Conservation (phyloP, 805 yeast genomes). For the Barnettozyma vustinii region DNA sequence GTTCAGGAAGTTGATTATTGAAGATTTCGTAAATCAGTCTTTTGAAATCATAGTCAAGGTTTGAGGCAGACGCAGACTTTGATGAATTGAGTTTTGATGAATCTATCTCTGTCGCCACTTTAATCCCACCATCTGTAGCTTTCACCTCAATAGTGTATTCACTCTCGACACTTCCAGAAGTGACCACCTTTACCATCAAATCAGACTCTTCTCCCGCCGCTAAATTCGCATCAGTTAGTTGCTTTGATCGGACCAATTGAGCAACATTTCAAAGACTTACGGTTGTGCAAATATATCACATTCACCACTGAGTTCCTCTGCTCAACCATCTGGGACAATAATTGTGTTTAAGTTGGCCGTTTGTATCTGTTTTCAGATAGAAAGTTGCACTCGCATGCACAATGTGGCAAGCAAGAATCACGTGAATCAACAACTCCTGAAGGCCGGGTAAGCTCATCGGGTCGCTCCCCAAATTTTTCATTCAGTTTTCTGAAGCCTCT, state of each 20-base stretch:
- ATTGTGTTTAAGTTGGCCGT: not conserved
- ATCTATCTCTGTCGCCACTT: not conserved
- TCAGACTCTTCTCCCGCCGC: constrained; percentile 12
- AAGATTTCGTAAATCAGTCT: constrained; percentile 4
- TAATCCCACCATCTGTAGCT: constrained; percentile 9
- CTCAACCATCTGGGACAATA: not conserved
- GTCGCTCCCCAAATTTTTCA: not conserved
- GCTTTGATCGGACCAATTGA: not conserved
- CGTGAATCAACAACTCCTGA: not conserved
- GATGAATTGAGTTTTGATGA: not conserved
- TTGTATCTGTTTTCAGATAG: not conserved
- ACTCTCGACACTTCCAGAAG: not conserved
- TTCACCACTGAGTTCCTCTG: not conserved
- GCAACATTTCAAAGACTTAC: not conserved
- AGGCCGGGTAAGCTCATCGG: constrained; percentile 16
- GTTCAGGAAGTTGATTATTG: constrained; percentile 2
- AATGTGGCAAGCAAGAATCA: not conserved
- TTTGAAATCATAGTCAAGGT: constrained; percentile 4
- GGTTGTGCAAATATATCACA: not conserved
- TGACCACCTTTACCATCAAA: constrained; percentile 4
- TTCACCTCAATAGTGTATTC: not conserved
- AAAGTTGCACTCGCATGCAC: not conserved
- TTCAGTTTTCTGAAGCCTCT: not conserved
- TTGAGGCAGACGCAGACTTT: not conserved
- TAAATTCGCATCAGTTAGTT: not conserved